A percentile compares a stretch with the other conserved stretches of the same genome.
Conservation (phyloP, 768 basidiomycete species). For the Baorangia bicolor region DNA sequence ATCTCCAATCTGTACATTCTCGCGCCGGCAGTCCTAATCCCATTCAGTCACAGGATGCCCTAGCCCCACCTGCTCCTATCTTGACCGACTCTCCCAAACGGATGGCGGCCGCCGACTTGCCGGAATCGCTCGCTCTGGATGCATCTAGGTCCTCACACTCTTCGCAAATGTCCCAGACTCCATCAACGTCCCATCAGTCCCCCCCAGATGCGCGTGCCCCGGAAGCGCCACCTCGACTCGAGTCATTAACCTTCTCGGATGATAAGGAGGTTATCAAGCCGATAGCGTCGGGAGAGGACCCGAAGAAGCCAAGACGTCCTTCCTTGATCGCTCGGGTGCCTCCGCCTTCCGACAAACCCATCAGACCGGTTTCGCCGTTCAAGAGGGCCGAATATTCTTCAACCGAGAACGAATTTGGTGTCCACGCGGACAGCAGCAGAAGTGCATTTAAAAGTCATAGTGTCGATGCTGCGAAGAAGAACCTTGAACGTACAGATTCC, state of each 20-base stretch:
- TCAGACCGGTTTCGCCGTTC: conserved; percentile 18
- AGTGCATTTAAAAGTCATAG: conserved; percentile 27
- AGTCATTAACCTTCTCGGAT: neutral
- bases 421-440: conserved; percentile 18
- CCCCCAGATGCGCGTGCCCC: neutral
- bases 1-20: conserved; percentile 13
- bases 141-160: conserved; percentile 1
- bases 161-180: conserved; percentile 5
- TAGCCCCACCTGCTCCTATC: conserved; percentile 6
- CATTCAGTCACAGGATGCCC: neutral
- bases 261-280: neutral
- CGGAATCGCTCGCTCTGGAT: conserved; percentile 6
- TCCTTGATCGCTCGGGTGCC: conserved; percentile 23
- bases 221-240: neutral
- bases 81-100: conserved; percentile 24
- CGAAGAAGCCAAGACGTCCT: conserved; percentile 18
- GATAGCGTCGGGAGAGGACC: neutral
- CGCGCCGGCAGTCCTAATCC: conserved; percentile 19
- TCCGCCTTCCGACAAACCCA: conserved; percentile 15
- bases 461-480: conserved; percentile 32
- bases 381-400: conserved; percentile 17
- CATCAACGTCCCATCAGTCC: conserved; percentile 3
- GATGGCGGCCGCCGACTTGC: neutral
- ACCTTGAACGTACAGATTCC: conserved; percentile 52
- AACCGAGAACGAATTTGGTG: conserved; percentile 37